Evolutionary conservation across 192 early-diverging fungal species (phyloP).

Genomic region (Entomortierella chlamydospora): DNA sequence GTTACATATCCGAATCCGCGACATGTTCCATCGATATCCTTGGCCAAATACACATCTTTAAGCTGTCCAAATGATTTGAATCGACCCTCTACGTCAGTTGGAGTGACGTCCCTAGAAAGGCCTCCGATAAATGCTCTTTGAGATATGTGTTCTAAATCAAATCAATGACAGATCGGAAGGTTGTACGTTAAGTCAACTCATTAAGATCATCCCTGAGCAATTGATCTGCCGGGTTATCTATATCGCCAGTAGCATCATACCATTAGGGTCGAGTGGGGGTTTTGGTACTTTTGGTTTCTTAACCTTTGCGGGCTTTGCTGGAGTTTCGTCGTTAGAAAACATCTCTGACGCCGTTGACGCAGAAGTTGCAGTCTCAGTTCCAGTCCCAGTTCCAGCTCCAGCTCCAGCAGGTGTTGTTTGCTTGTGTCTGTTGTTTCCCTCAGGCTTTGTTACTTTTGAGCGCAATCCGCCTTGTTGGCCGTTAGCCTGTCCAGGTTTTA

Average conservation of each 20-base stretch:
- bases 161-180: too few species aligned
- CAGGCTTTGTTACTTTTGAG: not conserved
- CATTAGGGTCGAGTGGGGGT: slow-evolving; percentile 42
- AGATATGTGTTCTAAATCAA: slow-evolving; percentile 31
- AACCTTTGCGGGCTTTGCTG: slow-evolving; percentile 26
- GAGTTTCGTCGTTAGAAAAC: slow-evolving; percentile 13
- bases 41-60: slow-evolving; percentile 62
- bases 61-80: slow-evolving; percentile 82
- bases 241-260: slow-evolving; percentile 8
- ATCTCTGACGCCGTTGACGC: slow-evolving; percentile 15
- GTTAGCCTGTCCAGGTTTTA: not conserved
- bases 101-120: slow-evolving; percentile 67
- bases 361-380: too few species aligned
- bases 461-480: not conserved
- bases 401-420: not conserved
- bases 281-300: slow-evolving; percentile 50
- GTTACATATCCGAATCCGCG: slow-evolving; percentile 83
- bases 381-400: too few species aligned
- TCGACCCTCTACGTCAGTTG: slow-evolving; percentile 67
- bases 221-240: not conserved
- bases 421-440: not conserved
- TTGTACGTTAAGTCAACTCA: too few species aligned
- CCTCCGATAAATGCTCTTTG: slow-evolving; percentile 84
- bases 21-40: slow-evolving; percentile 58
- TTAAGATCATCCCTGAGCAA: too few species aligned